Evolutionary conservation across 139 green algal species (phyloP).

Genomic region (Yamagishiella unicocca): DNA sequence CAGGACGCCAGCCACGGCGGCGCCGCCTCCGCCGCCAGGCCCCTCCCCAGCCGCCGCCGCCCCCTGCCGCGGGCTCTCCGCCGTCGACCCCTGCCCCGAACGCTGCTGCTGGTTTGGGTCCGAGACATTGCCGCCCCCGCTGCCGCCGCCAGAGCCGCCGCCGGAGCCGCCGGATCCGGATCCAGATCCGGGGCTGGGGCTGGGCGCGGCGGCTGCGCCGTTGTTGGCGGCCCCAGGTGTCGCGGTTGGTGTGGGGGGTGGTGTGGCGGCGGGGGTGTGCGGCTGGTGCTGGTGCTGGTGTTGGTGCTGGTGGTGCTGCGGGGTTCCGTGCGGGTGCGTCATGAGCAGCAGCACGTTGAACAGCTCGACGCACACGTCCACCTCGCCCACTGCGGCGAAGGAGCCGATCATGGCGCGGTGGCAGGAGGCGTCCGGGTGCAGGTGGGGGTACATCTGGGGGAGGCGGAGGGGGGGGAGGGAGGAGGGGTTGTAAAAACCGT

Average conservation of each 20-base stretch:
- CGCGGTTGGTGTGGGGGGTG: background rate
- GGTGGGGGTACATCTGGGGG: conserved; percentile 32
- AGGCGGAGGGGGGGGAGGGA: background rate
- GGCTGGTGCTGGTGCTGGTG: background rate
- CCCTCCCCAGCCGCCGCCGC: background rate
- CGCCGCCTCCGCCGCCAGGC: background rate
- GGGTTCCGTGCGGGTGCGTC: background rate
- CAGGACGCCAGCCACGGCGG: background rate
- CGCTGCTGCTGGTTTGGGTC: background rate
- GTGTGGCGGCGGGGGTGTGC: background rate
- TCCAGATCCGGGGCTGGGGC: background rate
- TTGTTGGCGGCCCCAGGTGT: background rate
- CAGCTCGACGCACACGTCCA: conserved; percentile 48
- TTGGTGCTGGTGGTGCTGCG: background rate
- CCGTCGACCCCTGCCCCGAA: too few species aligned
- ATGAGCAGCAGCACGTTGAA: conserved; percentile 52
- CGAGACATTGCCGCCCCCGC: background rate
- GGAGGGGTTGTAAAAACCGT: background rate
- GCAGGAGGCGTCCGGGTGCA: conserved; percentile 28
- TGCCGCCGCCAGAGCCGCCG: background rate
- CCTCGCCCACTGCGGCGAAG: conserved; percentile 36
- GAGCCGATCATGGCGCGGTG: conserved; percentile 51
- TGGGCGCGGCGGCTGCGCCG: background rate
- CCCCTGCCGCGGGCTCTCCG: background rate
- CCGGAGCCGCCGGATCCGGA: background rate